A percentile compares a stretch with the other conserved stretches of the same genome.
phyloP scores from a whole-genome alignment of 2,329 filamentous ascomycete genomes.

The Teratosphaeria viscida region DNA sequence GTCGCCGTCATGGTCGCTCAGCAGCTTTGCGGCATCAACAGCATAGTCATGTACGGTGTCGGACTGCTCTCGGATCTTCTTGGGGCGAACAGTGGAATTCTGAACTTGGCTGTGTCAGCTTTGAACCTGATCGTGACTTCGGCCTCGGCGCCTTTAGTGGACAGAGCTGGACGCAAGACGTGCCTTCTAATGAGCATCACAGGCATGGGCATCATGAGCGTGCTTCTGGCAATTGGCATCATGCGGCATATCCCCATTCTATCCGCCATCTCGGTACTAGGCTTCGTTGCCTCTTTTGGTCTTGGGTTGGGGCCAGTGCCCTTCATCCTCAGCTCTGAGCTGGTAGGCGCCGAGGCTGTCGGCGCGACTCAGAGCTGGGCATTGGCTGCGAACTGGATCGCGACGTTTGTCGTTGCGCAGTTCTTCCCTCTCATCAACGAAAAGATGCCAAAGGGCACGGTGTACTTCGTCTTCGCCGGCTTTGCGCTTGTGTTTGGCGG shows the following conservation, averaged over 20 bases:
- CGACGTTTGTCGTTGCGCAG: conserved; percentile 85
- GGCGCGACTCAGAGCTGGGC: conserved; percentile 86
- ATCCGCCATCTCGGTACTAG: conserved; percentile 68
- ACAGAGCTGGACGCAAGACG: conserved; percentile 76
- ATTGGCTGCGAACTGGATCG: conserved; percentile 75
- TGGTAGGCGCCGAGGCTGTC: conserved; percentile 82
- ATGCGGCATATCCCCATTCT: conserved; percentile 60
- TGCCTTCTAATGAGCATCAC: conserved; percentile 73
- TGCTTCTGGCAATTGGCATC: conserved; percentile 73
- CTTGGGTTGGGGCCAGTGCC: conserved; percentile 87
- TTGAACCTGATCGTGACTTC: conserved; percentile 80
- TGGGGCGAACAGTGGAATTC: conserved; percentile 65
- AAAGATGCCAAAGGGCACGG: conserved; percentile 66
- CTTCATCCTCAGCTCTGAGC: conserved; percentile 84
- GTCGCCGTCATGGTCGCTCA: conserved; percentile 91
- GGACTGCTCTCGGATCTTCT: conserved; percentile 74
- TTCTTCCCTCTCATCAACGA: conserved; percentile 86
- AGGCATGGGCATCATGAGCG: conserved; percentile 71
- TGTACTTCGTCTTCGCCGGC: conserved; percentile 83
- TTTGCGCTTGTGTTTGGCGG: conserved; percentile 57
- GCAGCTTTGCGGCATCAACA: conserved; percentile 87
- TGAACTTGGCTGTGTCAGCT: conserved; percentile 79
- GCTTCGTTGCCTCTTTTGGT: conserved; percentile 84
- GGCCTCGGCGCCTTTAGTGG: conserved; percentile 71
- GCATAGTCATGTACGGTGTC: conserved; percentile 97